These are phyloP conservation scores for Teunomyces cretensis DNA, from an alignment of 805 yeast genomes.

Conservation along the genomic window DNA sequence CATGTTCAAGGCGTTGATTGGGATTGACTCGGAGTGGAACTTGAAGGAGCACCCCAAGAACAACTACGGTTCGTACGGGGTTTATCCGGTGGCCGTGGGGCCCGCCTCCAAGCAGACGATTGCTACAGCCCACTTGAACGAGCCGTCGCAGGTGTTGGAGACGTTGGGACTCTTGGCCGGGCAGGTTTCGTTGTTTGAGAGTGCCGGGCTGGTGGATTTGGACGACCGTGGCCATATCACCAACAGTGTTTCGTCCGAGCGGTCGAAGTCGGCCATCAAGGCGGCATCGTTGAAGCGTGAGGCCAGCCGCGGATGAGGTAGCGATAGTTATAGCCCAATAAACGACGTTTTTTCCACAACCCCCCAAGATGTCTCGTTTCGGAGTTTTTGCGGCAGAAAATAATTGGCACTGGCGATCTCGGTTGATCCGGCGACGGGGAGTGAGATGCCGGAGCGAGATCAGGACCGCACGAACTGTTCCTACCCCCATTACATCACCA, in stretches of 20 bases:
- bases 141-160: slow-evolving; percentile 81
- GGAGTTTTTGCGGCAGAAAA: too few species aligned
- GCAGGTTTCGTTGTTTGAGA: slow-evolving; percentile 73
- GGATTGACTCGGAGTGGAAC: slow-evolving; percentile 57
- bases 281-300: slow-evolving; percentile 18
- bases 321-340: too few species aligned
- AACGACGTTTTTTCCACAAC: too few species aligned
- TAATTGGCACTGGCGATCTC: too few species aligned
- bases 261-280: slow-evolving; percentile 38
- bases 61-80: slow-evolving; percentile 54
- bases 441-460: too few species aligned
- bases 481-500: too few species aligned
- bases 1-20: slow-evolving; percentile 80
- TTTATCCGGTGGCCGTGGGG: slow-evolving; percentile 88
- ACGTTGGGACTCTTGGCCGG: slow-evolving; percentile 79
- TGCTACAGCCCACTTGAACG: slow-evolving; percentile 82
- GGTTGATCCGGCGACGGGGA: too few species aligned
- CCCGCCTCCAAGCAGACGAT: slow-evolving; percentile 84
- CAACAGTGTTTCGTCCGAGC: slow-evolving; percentile 44
- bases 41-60: slow-evolving; percentile 41
- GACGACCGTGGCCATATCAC: slow-evolving; percentile 75
- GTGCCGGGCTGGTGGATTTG: slow-evolving; percentile 71
- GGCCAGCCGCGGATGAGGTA: slow-evolving; percentile 11
- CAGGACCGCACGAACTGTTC: too few species aligned
- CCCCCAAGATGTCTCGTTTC: too few species aligned